These are phyloP conservation scores for Beta lomatogona DNA, from an alignment of 179 eudicot species.

Conservation along the genomic window DNA sequence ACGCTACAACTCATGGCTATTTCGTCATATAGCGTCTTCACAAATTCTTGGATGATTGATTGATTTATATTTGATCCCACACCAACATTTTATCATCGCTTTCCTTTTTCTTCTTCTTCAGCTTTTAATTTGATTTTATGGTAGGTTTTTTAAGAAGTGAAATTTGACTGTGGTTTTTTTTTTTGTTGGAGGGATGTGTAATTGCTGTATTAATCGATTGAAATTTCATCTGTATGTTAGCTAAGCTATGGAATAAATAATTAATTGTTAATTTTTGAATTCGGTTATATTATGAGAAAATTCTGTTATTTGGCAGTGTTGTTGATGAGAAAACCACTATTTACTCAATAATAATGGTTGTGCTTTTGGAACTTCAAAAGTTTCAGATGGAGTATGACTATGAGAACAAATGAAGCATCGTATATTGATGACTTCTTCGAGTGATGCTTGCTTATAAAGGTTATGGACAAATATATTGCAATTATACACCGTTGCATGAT, in stretches of 20 bases:
- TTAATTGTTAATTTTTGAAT: not conserved
- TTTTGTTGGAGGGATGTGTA: not conserved
- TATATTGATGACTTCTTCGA: no score
- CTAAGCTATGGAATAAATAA: no score
- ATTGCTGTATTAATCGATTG: no score
- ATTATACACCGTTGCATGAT: no score
- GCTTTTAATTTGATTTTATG: not conserved
- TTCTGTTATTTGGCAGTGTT: constrained; percentile 1
- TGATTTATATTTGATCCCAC: no score
- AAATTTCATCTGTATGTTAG: not conserved
- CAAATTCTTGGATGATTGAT: no score
- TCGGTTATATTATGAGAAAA: not conserved
- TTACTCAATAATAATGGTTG: no score
- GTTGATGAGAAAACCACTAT: not conserved
- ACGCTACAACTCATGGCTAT: constrained; percentile 51
- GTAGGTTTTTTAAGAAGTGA: no score
- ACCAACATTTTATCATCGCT: not conserved
- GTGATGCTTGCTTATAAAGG: no score
- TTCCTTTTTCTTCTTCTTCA: not conserved
- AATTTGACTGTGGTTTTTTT: not conserved
- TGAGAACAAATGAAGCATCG: no score
- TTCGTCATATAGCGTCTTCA: constrained; percentile 60
- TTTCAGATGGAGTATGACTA: no score
- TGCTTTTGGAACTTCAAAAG: not conserved
- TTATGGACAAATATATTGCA: no score